A percentile compares a stretch with the other conserved stretches of the same genome.
phyloP scores from a whole-genome alignment of 495 filamentous ascomycete genomes.

The Penicillium soppii region DNA sequence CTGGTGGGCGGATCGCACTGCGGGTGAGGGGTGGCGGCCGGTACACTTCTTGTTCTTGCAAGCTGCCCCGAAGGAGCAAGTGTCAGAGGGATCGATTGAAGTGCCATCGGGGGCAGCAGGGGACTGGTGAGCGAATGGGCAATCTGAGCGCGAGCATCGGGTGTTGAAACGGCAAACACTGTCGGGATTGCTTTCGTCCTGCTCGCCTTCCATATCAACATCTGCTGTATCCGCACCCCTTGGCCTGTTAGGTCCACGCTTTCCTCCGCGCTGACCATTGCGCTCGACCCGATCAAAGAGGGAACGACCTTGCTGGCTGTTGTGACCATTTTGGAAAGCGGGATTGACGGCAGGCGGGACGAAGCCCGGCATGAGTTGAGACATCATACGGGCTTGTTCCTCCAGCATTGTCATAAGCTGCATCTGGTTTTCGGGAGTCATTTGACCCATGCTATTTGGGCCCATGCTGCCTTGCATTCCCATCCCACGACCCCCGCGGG shows the following conservation, averaged over 20 bases:
- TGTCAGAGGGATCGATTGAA: constrained; percentile 75
- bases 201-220: constrained; percentile 47
- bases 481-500: constrained; percentile 49
- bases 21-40: constrained; percentile 88
- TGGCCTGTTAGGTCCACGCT: constrained; percentile 29
- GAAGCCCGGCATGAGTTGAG: constrained; percentile 57
- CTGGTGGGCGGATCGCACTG: constrained; percentile 71
- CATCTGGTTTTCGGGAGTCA: constrained; percentile 70
- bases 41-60: constrained; percentile 96
- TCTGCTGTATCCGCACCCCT: constrained; percentile 27
- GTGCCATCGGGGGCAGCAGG: constrained; percentile 81
- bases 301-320: constrained; percentile 56
- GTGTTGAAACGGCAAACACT: constrained; percentile 79
- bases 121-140: constrained; percentile 91
- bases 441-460: too few species aligned
- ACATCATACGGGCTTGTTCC: constrained; percentile 86
- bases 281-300: constrained; percentile 76
- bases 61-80: constrained; percentile 80
- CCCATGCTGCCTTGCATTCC: constrained; percentile 54
- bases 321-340: constrained; percentile 44
- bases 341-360: constrained; percentile 53
- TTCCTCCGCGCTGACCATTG: constrained; percentile 37
- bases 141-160: constrained; percentile 82
- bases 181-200: constrained; percentile 54
- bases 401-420: constrained; percentile 82